Base-by-base conservation (phyloP, 805 yeast genomes). In the Sugiyamaella floridensis region DNA sequence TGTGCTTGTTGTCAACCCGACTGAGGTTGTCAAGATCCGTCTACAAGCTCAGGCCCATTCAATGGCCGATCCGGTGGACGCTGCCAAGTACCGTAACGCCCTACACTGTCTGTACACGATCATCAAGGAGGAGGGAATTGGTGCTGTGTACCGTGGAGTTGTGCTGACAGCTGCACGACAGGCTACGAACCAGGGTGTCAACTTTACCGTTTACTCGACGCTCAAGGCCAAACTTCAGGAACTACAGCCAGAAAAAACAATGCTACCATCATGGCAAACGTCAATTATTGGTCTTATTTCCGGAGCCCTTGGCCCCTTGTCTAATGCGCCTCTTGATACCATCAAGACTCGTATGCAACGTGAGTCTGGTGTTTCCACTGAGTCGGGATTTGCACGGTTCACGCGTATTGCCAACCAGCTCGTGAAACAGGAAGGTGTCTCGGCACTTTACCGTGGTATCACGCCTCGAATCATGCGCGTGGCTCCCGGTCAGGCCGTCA, bases 381-480 rank as follows among this genome's bases (percentile, higher is more conserved):
- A 79, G 69, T 77, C 86, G 7, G 92, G 93, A 34, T 68, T 88
- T 70, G 81, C 79, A 51, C 81, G 96, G 71, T 89, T 92, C 62
- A 71, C 77, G 40, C 79, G 90, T 68, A 92, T 93, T 64, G 88
- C 95, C 55, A 73, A 74, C 47, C 90, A 84, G 64, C 78, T 92
- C 70, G 74, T 90, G 60, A 83, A 82, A 67, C 95, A 89, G 74
- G 96, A 89, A 72, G 99, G 99, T 61, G 74, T 82, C 60, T 76
- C 79, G 51, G 95, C 96, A 43, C 79, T 92, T 68, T 92, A 92
- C 76, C 88, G 92, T 68, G 99, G 99, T 74, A 92, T 92, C 67
- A 89, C 97, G 20, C 99, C 99, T 62, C 85, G 99, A 75, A 92
- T 92, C 62, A 90, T 92, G 95, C 85, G 99, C 74, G 99, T 92